A percentile compares a stretch with the other conserved stretches of the same genome.
Evolutionary conservation across 2,329 filamentous ascomycete genomes (phyloP).

Genomic region (Colletotrichum spaethianum): DNA sequence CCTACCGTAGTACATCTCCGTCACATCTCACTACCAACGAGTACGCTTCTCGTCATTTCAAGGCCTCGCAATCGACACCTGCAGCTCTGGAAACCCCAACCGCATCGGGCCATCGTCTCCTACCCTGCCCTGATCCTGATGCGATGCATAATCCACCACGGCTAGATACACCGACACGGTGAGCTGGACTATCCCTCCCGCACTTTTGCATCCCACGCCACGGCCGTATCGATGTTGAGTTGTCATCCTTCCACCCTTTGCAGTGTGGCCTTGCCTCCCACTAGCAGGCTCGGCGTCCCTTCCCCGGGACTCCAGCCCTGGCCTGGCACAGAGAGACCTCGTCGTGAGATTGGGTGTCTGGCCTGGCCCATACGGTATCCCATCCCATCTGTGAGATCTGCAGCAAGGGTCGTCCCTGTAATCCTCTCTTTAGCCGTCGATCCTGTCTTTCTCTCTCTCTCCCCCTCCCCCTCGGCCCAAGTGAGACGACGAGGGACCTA

Average conservation of each 20-base stretch:
- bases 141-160: too few relatives aligned
- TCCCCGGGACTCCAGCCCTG: background rate
- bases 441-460: conserved; percentile 21
- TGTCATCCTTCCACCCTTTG: background rate
- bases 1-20: background rate
- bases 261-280: too few relatives aligned
- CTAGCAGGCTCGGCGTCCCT: too few relatives aligned
- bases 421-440: conserved; percentile 38
- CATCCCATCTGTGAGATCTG: conserved; percentile 22
- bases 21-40: conserved; percentile 4
- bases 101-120: background rate
- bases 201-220: conserved; percentile 15
- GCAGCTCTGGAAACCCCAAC: background rate
- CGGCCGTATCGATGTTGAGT: conserved; percentile 26
- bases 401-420: conserved; percentile 37
- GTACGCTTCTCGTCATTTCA: background rate
- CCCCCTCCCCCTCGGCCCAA: conserved; percentile 1
- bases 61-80: background rate
- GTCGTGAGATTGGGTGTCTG: background rate
- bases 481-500: background rate
- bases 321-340: background rate
- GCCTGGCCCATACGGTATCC: background rate
- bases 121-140: too few relatives aligned
- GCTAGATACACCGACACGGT: background rate
- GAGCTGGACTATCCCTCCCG: background rate